Conservation (phyloP, 352 stramenopile genomes). For the Aphanomyces astaci region DNA sequence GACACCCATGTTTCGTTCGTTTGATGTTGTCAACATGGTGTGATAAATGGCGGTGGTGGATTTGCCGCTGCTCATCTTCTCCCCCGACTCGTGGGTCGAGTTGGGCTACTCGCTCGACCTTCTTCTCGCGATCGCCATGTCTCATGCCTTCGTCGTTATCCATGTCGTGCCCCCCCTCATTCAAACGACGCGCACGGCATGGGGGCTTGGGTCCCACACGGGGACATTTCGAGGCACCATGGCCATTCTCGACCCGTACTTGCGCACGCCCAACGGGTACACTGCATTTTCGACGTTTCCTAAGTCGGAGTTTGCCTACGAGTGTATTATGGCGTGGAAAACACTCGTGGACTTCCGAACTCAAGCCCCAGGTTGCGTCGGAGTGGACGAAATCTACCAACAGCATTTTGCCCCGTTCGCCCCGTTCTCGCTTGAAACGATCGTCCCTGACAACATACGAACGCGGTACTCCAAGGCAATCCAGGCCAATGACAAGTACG, state of each 20-base stretch:
- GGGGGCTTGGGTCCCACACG: neutral
- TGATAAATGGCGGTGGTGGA: neutral
- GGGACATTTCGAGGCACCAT: neutral
- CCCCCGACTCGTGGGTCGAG: neutral
- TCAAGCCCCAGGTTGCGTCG: neutral
- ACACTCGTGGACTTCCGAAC: neutral
- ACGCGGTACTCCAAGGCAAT: conserved; percentile 12
- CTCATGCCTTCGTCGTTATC: neutral
- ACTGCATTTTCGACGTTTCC: neutral
- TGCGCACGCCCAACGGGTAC: conserved; percentile 1
- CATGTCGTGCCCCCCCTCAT: neutral
- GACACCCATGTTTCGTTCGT: neutral
- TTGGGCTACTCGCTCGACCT: neutral
- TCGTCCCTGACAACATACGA: neutral
- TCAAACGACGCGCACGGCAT: neutral
- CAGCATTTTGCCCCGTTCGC: neutral
- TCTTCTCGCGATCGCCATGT: neutral
- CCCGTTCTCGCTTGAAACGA: neutral
- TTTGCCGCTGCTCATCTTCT: neutral
- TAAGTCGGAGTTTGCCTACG: neutral
- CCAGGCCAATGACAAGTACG: conserved; percentile 24
- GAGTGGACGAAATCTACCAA: neutral
- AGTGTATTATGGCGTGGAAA: neutral
- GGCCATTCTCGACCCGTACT: conserved; percentile 1
- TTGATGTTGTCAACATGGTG: neutral